Evolutionary conservation across 768 basidiomycete species (phyloP).

Genomic region (Lactarius sanguifluus): DNA sequence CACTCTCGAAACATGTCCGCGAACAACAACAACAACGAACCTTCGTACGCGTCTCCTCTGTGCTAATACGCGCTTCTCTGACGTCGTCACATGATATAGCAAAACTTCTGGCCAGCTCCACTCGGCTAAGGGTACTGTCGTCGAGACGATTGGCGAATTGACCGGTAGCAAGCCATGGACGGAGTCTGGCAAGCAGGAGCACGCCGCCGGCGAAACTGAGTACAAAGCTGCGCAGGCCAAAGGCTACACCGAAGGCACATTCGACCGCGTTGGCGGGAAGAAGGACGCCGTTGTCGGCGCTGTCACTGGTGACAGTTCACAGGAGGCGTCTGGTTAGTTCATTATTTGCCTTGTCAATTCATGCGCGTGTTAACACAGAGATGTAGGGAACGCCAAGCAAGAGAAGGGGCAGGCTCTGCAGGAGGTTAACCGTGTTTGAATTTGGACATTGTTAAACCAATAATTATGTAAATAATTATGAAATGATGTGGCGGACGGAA

Average conservation of each 20-base stretch:
- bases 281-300: slow-evolving; percentile 56
- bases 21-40: slow-evolving; percentile 22
- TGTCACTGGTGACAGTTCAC: slow-evolving; percentile 53
- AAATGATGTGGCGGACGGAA: background rate
- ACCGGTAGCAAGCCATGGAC: slow-evolving; percentile 45
- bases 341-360: background rate
- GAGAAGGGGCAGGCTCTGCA: slow-evolving; percentile 59
- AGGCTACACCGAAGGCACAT: slow-evolving; percentile 49
- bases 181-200: slow-evolving; percentile 50
- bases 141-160: slow-evolving; percentile 45
- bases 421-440: slow-evolving; percentile 41
- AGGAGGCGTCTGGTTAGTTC: slow-evolving; percentile 48
- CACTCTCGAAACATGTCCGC: slow-evolving; percentile 19
- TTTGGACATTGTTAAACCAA: background rate
- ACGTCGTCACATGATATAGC: slow-evolving; percentile 28
- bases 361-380: background rate
- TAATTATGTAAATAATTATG: background rate
- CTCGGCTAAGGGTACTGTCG: slow-evolving; percentile 41
- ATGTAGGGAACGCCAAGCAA: slow-evolving; percentile 49
- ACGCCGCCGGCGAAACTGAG: slow-evolving; percentile 48
- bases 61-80: background rate
- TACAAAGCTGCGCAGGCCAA: slow-evolving; percentile 49
- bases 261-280: slow-evolving; percentile 49
- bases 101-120: slow-evolving; percentile 42
- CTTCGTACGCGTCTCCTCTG: slow-evolving; percentile 17